These are phyloP conservation scores for Physcia stellaris DNA, from an alignment of 495 filamentous ascomycete species.

Conservation along the genomic window DNA sequence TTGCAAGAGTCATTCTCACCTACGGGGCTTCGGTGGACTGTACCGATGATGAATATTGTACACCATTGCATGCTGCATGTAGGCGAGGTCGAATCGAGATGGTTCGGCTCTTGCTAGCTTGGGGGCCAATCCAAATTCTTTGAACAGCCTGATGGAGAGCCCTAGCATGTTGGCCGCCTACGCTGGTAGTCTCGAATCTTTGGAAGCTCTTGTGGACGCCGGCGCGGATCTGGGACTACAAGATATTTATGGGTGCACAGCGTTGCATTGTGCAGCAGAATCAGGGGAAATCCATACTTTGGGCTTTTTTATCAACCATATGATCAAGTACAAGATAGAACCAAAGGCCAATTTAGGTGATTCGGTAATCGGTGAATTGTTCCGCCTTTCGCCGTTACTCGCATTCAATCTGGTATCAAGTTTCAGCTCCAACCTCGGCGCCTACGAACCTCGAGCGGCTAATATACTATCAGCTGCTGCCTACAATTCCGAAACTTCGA, in stretches of 20 bases:
- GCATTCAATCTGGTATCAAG: conserved; percentile 2
- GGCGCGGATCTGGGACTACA: background rate
- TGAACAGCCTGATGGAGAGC: too few relatives aligned
- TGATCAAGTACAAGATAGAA: background rate
- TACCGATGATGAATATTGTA: conserved; percentile 5
- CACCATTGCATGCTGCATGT: conserved; percentile 9
- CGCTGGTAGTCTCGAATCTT: background rate
- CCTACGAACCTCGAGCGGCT: background rate
- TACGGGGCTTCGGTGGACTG: conserved; percentile 10
- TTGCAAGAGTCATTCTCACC: conserved; percentile 9
- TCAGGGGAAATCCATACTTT: background rate
- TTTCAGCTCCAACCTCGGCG: too few relatives aligned
- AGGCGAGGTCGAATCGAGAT: background rate
- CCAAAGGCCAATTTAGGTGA: background rate
- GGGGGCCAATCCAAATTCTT: too few relatives aligned
- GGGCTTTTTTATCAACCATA: background rate
- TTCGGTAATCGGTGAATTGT: background rate
- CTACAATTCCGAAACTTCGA: background rate
- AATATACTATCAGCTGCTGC: conserved; percentile 2
- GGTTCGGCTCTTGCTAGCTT: background rate
- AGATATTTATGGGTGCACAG: background rate
- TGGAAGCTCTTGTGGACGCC: background rate
- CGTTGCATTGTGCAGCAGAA: background rate
- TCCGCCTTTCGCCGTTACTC: background rate
- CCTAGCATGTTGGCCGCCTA: background rate